Evolutionary conservation across 1,139 yeast species (phyloP), one percentile per base, ranked within the genome.

Genomic region (Sugiyamaella neomexicana): DNA sequence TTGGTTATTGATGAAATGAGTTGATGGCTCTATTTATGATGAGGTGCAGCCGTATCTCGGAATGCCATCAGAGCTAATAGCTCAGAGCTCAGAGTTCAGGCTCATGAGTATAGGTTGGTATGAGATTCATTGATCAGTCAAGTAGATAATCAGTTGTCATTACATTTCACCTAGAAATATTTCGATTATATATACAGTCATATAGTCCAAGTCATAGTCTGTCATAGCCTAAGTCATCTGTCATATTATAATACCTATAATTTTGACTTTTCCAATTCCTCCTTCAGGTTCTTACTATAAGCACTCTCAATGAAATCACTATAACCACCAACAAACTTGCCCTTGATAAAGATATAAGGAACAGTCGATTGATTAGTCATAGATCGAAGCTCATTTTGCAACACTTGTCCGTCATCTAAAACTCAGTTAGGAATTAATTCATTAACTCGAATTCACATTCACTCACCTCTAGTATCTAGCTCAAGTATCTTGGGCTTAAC

Each of bases 401-500:
- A 40, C 9, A 51, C 42, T 15, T 50, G 23, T 15, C 63, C 63
- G 16, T 60, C 56, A 34, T 49, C 60, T 54, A 13, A 20, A 3
- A 20, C 25, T 20, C 17, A 10, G 46, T 50, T 42, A 46, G 50
- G n/a, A n/a, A n/a, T n/a, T n/a, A n/a, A n/a, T n/a, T n/a, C 2
- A 23, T n/a, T 15, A 36, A 15, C 15, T 13, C 16, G 8, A 2
- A 2, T 4, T 13, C 15, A 54, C 16, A 2, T 4, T 13, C 15
- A 54, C 62, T 31, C 53, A 59, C 62, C 57, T 46, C 54, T 57
- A 27, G 57, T 48, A 45, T 64, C 65, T 8, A 64, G 59, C 34
- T 64, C 62, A 15, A 63, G 50, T 10, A 62, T 57, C 29, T 61
- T 53, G 7, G 67, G 60, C 31, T 56, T 49, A 9, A 58, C 60